Percentiles rank a stretch among this genome's conserved stretches.
Conservation (phyloP, 768 basidiomycete species). For the Ramaria rubella region DNA sequence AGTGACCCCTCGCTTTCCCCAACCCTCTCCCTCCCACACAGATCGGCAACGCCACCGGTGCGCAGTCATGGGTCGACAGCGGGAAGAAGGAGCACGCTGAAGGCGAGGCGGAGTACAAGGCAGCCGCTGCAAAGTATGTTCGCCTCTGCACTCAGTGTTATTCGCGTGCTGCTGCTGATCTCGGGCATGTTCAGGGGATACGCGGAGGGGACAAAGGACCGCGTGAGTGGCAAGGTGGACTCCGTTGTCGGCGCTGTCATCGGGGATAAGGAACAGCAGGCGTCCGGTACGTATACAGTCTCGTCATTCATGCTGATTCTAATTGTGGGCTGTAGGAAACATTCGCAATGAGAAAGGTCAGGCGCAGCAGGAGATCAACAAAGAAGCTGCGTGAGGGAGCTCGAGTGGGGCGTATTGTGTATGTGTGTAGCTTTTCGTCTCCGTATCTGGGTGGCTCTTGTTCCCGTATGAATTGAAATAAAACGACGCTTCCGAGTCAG, state of each 20-base stretch:
- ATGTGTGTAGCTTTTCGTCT: too few relatives aligned
- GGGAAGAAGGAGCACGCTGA: conserved; percentile 45
- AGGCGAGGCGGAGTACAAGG: conserved; percentile 41
- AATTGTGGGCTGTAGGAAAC: conserved; percentile 32
- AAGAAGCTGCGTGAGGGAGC: too few relatives aligned
- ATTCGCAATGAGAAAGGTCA: conserved; percentile 47
- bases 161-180: neutral
- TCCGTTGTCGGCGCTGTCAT: conserved; percentile 46
- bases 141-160: neutral
- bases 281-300: conserved; percentile 33
- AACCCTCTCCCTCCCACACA: neutral
- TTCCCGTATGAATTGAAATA: too few relatives aligned
- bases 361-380: conserved; percentile 48
- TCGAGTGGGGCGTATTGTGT: too few relatives aligned
- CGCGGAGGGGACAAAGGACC: conserved; percentile 41
- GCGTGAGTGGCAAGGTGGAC: conserved; percentile 44
- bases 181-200: conserved; percentile 40
- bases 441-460: too few relatives aligned
- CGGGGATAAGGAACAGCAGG: conserved; percentile 50
- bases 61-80: conserved; percentile 34
- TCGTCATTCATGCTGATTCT: neutral
- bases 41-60: conserved; percentile 40
- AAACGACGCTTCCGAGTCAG: too few relatives aligned
- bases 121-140: conserved; percentile 8
- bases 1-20: neutral